Conservation (phyloP, 257 asterid genomes). For the Solanum tarijense region DNA sequence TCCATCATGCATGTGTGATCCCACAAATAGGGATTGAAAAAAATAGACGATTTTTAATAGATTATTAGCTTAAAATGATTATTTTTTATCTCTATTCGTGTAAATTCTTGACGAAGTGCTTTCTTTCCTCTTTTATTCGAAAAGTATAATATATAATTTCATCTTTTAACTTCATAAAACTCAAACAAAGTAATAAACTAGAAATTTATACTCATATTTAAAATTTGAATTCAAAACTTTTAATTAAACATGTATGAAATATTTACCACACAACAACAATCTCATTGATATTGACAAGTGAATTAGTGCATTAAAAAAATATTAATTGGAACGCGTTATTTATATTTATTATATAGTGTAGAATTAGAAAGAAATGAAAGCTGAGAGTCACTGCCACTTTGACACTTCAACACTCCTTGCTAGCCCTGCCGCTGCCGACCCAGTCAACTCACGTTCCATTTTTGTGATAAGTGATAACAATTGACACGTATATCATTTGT, state of each 20-base stretch:
- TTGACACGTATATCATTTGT: background rate
- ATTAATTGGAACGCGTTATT: background rate
- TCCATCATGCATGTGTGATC: background rate
- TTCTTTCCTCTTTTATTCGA: no score
- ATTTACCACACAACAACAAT: background rate
- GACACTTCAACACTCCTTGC: background rate
- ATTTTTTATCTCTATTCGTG: fast-evolving
- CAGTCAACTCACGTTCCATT: background rate
- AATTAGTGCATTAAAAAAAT: background rate
- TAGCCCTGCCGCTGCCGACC: background rate
- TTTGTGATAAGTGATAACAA: background rate
- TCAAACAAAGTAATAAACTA: no score
- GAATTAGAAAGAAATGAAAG: background rate
- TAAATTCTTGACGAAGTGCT: no score
- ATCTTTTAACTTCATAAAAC: no score
- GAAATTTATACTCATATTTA: no score
- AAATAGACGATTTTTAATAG: no score
- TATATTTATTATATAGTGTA: background rate
- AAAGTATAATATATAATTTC: no score
- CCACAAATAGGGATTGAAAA: no score
- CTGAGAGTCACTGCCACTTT: background rate
- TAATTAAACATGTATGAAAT: no score
- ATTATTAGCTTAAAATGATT: fast-evolving
- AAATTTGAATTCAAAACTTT: no score
- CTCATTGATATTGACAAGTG: background rate